Evolutionary conservation across 768 basidiomycete species (phyloP).

Genomic region (Suillus clintonianus): DNA sequence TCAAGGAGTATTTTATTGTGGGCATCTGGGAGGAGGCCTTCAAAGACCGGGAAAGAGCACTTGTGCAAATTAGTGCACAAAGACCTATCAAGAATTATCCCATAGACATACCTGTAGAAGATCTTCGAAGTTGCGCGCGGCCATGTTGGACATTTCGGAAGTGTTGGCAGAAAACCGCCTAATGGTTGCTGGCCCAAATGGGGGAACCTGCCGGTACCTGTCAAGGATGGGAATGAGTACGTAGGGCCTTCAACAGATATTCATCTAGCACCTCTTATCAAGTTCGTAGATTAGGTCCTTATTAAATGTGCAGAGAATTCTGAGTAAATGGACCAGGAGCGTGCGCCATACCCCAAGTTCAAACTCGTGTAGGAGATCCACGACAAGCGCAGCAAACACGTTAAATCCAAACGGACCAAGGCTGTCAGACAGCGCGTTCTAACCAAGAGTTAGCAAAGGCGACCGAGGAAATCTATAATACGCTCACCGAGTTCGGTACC

Average conservation of each 20-base stretch:
- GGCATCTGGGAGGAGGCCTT: slow-evolving; percentile 33
- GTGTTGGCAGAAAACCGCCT: not conserved
- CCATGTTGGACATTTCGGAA: not conserved
- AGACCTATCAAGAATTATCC: too few species aligned
- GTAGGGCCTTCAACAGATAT: slow-evolving; percentile 35
- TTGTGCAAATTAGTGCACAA: too few species aligned
- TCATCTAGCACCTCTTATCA: slow-evolving; percentile 21
- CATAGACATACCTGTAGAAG: too few species aligned
- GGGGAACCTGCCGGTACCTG: slow-evolving; percentile 23
- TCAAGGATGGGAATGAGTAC: slow-evolving; percentile 6
- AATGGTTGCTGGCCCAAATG: slow-evolving; percentile 16
- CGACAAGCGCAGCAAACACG: not conserved
- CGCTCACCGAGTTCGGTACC: slow-evolving; percentile 31
- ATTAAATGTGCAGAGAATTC: slow-evolving; percentile 32
- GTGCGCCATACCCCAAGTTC: not conserved
- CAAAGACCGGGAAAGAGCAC: slow-evolving; percentile 39
- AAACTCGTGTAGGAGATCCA: not conserved
- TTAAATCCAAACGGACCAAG: not conserved
- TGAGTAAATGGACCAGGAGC: slow-evolving; percentile 31
- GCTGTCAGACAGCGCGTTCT: slow-evolving; percentile 39
- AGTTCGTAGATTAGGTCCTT: slow-evolving; percentile 30
- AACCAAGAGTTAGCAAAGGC: slow-evolving; percentile 31
- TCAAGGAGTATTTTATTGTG: slow-evolving; percentile 22
- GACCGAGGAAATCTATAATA: slow-evolving; percentile 32
- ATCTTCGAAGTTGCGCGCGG: not conserved